phyloP scores from a whole-genome alignment of 2,329 filamentous ascomycete species.

The Ophiostoma quercus region DNA sequence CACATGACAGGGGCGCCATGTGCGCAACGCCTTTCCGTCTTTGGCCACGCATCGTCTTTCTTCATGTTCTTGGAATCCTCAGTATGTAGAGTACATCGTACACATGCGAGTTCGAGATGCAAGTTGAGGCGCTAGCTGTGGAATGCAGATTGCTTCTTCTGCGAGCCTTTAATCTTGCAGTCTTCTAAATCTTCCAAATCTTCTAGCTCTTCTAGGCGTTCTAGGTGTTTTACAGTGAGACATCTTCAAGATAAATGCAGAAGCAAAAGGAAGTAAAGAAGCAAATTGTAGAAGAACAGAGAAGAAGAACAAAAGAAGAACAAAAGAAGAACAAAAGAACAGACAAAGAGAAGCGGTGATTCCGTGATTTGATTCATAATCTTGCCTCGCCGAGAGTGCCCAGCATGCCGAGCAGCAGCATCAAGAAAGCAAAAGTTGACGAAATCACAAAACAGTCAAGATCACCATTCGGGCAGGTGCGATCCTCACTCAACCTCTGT shows the following conservation, averaged over 20 bases:
- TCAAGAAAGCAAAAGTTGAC: not conserved
- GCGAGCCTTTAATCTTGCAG: not conserved
- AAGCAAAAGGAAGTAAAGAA: not conserved
- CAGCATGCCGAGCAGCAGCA: not conserved
- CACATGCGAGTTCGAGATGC: too few species aligned
- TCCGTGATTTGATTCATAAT: not conserved
- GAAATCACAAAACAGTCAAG: too few species aligned
- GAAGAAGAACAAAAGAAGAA: not conserved
- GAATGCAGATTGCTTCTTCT: not conserved
- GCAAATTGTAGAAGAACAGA: not conserved
- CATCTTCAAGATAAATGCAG: not conserved
- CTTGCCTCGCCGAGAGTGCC: not conserved
- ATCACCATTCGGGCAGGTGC: not conserved
- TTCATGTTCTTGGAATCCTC: not conserved
- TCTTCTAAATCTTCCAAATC: not conserved
- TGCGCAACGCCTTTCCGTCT: conserved; percentile 23
- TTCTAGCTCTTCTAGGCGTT: not conserved
- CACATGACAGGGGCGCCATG: conserved; percentile 25
- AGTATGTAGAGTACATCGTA: too few species aligned
- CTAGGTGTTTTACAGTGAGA: not conserved
- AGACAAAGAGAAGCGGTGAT: not conserved
- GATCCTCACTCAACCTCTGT: not conserved
- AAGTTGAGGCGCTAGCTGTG: too few species aligned
- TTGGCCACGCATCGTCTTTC: conserved; percentile 15
- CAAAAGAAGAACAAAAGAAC: not conserved